Evolutionary conservation across 164 flowering plant species (phyloP).

Genomic region (Litsea cubeba): DNA sequence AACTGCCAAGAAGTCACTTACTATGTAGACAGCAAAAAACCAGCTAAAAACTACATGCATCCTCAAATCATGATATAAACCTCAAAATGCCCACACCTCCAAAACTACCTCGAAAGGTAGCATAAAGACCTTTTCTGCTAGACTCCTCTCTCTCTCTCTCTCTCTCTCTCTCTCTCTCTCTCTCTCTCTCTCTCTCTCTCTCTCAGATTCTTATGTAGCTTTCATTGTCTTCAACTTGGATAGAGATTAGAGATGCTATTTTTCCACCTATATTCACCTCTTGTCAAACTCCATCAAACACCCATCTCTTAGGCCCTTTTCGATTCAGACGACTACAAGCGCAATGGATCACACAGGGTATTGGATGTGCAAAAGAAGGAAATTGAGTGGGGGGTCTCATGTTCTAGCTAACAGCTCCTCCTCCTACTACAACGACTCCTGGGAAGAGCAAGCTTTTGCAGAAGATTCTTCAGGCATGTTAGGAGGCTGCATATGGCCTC

Average conservation of each 20-base stretch:
- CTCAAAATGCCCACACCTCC: slow-evolving; percentile 1
- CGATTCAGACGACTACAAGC: not conserved
- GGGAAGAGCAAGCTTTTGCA: slow-evolving; percentile 96
- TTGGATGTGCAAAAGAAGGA: slow-evolving; percentile 55
- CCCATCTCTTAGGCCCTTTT: not conserved
- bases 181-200: slow-evolving; percentile 9
- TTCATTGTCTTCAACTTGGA: slow-evolving; percentile 19
- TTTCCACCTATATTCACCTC: not conserved
- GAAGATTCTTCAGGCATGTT: slow-evolving; percentile 70
- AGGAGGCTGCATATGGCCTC: slow-evolving; percentile 90
- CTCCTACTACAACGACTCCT: slow-evolving; percentile 40
- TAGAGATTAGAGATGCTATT: slow-evolving; percentile 1
- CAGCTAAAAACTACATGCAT: not conserved
- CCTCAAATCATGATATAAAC: not conserved
- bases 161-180: slow-evolving; percentile 2
- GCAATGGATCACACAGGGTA: slow-evolving; percentile 38
- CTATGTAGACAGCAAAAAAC: not conserved
- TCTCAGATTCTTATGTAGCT: slow-evolving; percentile 16
- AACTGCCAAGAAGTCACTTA: not conserved
- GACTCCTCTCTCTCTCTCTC: not conserved
- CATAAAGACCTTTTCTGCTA: slow-evolving; percentile 8
- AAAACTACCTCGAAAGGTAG: not conserved
- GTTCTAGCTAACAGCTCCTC: slow-evolving; percentile 2
- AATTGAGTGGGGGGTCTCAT: slow-evolving; percentile 24
- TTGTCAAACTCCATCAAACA: not conserved